Evolutionary conservation across 2,329 filamentous ascomycete species (phyloP), one percentile per base, ranked within the genome.

Genomic region (Colletotrichum tropicicola): DNA sequence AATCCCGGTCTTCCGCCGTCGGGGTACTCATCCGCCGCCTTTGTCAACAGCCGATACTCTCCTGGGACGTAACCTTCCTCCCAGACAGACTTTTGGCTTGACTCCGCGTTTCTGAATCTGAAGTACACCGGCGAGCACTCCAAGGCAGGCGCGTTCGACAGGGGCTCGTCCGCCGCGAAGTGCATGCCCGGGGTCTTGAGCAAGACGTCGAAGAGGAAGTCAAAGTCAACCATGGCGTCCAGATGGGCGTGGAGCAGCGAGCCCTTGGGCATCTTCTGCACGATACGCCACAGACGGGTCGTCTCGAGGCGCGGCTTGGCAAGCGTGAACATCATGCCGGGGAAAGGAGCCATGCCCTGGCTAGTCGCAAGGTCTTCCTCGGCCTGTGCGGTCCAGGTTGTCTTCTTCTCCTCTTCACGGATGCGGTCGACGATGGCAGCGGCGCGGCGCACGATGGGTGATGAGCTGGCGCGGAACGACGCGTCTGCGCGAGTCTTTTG

Each of bases 261-360:
- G 12, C 93, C 93, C 74, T 97, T 97, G 17, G 93, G 93, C 90
- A 97, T 91, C 70, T 82, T 85, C 67, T 88, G 85, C 12, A 95
- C 85, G 68, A 97, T 93, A 69, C 87, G 84, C 92, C 92, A 97
- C 23, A 97, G 81, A 72, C 89, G 88, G 17, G 92, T 94, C 68
- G 83, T 83, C 76, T 95, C 91, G 86, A 95, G 93, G 19, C 87
- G 86, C 30, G 87, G 85, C 75, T 92, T 93, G 65, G 92, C 92
- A 17, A 93, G 83, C 4, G 85, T 88, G 76, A 95, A 96, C 89
- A 94, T 93, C 89, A 95, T 94, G 4, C 93, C 92, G 1, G 92
- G 91, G 73, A 90, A 91, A 23, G 93, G 79, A 56, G 88, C 87
- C 60, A 86, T 83, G 70, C 87, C 73, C 32, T 76, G 79, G 63